Conservation (phyloP, 2,329 filamentous ascomycete genomes). For the Cercospora beticola region DNA sequence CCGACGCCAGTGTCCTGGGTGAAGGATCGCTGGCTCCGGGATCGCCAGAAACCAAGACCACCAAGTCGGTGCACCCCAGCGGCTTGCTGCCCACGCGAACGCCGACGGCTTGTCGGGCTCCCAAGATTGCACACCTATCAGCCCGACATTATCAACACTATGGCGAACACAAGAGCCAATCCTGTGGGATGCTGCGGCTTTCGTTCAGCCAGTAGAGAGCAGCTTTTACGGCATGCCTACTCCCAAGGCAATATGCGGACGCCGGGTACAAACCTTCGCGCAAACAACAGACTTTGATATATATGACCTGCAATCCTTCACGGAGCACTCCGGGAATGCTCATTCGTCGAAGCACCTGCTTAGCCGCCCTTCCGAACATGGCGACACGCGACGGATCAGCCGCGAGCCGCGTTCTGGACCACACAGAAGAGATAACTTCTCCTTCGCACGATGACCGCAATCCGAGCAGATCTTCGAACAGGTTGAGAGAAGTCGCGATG, state of each 20-base stretch:
- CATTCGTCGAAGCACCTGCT: neutral
- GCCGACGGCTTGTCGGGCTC: neutral
- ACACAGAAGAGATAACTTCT: neutral
- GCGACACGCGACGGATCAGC: neutral
- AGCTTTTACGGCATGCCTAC: neutral
- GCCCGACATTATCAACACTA: neutral
- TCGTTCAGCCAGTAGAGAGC: neutral
- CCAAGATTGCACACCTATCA: neutral
- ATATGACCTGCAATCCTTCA: neutral
- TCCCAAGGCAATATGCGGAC: neutral
- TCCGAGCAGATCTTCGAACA: neutral
- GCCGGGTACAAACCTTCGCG: neutral
- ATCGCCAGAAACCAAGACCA: neutral
- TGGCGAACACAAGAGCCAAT: neutral
- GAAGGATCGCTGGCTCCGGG: neutral
- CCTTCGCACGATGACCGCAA: neutral
- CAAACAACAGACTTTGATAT: neutral
- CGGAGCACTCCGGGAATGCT: neutral
- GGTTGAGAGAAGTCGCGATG: neutral
- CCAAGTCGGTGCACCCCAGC: neutral
- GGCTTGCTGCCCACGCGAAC: neutral
- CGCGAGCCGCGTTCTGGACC: neutral
- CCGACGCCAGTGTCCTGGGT: neutral
- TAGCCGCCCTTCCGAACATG: neutral
- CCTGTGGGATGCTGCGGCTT: neutral